Conservation (phyloP, 23 red algal genomes). For the Agarophyton chilense region DNA sequence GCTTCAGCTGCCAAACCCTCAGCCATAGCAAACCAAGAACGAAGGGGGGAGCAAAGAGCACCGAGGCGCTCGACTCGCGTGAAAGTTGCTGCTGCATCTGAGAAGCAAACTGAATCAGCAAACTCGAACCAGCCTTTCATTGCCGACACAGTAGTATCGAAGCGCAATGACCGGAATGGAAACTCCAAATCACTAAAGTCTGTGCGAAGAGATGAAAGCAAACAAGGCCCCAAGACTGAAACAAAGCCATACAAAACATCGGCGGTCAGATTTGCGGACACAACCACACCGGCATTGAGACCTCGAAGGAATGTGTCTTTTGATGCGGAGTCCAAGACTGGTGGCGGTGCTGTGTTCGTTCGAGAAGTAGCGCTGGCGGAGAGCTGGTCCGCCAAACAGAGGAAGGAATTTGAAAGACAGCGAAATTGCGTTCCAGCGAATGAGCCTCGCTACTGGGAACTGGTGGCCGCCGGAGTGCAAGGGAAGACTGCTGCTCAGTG, state of each 20-base stretch:
- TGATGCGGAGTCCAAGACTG: not conserved
- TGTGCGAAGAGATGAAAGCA: too few species aligned
- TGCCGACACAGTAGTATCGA: not conserved
- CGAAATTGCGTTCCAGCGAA: constrained; percentile 42
- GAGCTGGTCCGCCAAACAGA: constrained; percentile 24
- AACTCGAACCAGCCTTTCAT: not conserved
- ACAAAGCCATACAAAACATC: not conserved
- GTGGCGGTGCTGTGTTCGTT: too few species aligned
- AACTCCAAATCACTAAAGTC: not conserved
- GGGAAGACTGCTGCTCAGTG: constrained; percentile 58
- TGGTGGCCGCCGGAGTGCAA: constrained; percentile 21
- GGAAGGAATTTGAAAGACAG: constrained; percentile 37
- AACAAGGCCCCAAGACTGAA: not conserved
- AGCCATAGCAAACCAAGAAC: not conserved
- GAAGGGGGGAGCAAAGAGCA: not conserved
- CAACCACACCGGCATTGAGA: not conserved
- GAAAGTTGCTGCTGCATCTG: not conserved
- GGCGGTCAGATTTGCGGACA: not conserved
- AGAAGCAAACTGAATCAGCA: not conserved
- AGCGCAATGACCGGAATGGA: too few species aligned
- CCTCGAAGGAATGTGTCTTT: constrained; percentile 14
- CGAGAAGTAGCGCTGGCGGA: not conserved
- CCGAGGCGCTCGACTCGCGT: not conserved
- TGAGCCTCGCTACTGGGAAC: constrained; percentile 41
- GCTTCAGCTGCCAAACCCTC: not conserved